Evolutionary conservation across 2,329 filamentous ascomycete species (phyloP).

Genomic region (Neofusicoccum parvum): DNA sequence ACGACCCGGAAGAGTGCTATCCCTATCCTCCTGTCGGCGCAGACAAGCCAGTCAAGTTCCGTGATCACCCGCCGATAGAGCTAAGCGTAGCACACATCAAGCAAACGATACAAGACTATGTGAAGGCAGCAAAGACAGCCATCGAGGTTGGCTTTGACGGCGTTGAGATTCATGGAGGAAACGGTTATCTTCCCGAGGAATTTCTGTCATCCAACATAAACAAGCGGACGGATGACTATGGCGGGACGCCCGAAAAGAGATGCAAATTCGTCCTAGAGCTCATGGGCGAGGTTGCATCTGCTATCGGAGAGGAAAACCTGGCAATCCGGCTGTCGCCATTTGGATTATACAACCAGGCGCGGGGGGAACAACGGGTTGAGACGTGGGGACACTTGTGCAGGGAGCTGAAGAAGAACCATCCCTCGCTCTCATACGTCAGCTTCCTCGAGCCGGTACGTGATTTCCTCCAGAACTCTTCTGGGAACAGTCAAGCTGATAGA

Average conservation of each 20-base stretch:
- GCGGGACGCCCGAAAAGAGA: constrained; percentile 55
- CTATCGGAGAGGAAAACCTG: constrained; percentile 36
- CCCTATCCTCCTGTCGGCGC: constrained; percentile 42
- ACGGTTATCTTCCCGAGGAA: constrained; percentile 57
- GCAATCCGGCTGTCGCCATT: constrained; percentile 40
- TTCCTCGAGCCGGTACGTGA: constrained; percentile 53
- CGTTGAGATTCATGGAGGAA: constrained; percentile 53
- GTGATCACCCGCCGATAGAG: constrained; percentile 36
- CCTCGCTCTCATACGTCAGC: constrained; percentile 55
- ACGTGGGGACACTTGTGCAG: constrained; percentile 56
- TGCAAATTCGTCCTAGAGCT: constrained; percentile 60
- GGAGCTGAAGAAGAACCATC: constrained; percentile 49
- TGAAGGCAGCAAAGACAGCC: constrained; percentile 52
- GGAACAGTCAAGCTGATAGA: background rate
- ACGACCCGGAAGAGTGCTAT: constrained; percentile 47
- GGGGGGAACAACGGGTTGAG: constrained; percentile 54
- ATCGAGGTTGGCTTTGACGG: constrained; percentile 59
- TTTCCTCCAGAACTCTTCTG: background rate
- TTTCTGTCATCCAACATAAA: constrained; percentile 56
- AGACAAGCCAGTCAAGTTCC: constrained; percentile 37
- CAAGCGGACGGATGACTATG: constrained; percentile 53
- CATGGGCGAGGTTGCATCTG: constrained; percentile 38
- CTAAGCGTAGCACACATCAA: constrained; percentile 52
- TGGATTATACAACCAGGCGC: constrained; percentile 56
- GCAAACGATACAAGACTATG: constrained; percentile 45